Evolutionary conservation across 768 basidiomycete species (phyloP), one percentile per base, ranked within the genome.

Genomic region (Porphyrellus cyaneotinctus): DNA sequence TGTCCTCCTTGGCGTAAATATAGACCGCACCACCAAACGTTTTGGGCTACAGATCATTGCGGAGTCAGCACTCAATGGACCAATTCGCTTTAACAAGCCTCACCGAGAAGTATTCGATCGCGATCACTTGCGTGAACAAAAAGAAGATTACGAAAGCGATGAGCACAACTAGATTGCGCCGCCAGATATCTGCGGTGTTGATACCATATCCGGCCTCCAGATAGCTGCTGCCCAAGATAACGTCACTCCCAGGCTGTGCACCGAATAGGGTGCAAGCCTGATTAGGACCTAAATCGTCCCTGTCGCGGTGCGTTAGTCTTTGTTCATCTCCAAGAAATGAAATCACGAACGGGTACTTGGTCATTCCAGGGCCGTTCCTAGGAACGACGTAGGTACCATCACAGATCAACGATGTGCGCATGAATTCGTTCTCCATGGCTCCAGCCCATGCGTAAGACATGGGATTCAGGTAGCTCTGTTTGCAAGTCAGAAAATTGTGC

Each of bases 371-470:
- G 13, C 73, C 75, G 61, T 88, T 88, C 39, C 85, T 76, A 3
- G 89, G 89, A 18, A 86, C 73, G 33, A 91, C 68, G 51, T 76
- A 81, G 41, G 66, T 71, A 18, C 87, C 88, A 59, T 86, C 82
- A 60, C 88, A 91, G 11, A 71, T 72, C 41, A 89, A 63, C 18
- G 78, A 67, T 32, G 83, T 81, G 17, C 82, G 80, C 74, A 76
- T 80, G 69, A 93, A 92, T 66, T 95, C 92, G 66, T 94, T 94
- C 69, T 87, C 83, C 84, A 95, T 87, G 33, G 79, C 73, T 3
- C 81, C 83, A 58, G 87, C 81, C 78, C 88, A 93, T 0, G 82
- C 83, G 23, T 89, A 92, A 2, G 80, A 70, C 46, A 93, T 69
- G 0, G 92, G 92, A 61, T 94, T 85, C 54, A 91, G 64, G 67